These are phyloP conservation scores for Leucosporidium yakuticum DNA, from an alignment of 768 basidiomycete genomes.

Conservation along the genomic window DNA sequence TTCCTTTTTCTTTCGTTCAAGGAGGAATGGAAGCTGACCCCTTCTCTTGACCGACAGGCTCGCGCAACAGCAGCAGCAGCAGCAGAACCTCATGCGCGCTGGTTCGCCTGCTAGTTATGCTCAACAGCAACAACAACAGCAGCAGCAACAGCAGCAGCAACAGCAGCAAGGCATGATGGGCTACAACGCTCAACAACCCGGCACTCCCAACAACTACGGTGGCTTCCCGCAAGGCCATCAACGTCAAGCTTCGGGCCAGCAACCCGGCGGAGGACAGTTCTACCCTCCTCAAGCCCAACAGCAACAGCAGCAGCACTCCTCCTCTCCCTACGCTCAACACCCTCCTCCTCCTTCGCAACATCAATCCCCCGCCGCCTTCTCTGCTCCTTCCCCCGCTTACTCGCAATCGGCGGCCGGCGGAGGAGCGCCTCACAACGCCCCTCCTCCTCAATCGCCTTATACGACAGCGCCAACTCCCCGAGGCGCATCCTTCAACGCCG, in stretches of 20 bases:
- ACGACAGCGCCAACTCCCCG: constrained; percentile 1
- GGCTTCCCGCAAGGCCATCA: not conserved
- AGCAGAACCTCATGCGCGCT: constrained; percentile 17
- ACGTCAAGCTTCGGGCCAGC: not conserved
- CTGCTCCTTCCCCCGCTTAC: constrained; percentile 7
- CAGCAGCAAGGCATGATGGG: too few species aligned
- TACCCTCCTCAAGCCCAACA: not conserved
- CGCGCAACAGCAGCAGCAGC: constrained; percentile 29
- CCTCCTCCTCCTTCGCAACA: not conserved
- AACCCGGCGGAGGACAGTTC: not conserved
- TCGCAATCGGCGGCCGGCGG: not conserved
- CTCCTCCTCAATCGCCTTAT: not conserved
- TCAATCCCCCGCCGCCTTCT: constrained; percentile 4
- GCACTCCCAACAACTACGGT: not conserved
- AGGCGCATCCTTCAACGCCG: not conserved
- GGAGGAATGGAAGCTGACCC: too few species aligned
- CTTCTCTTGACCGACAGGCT: constrained; percentile 1
- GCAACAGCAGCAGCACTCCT: not conserved
- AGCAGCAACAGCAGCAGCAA: too few species aligned
- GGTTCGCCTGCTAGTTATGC: not conserved
- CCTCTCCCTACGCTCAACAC: not conserved
- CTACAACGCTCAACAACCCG: not conserved
- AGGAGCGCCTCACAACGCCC: not conserved
- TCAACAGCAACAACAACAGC: too few species aligned
- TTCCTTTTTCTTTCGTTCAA: not conserved